These are phyloP conservation scores for Ustilago hordei DNA, from an alignment of 1,284 basidiomycete species.

Conservation along the genomic window DNA sequence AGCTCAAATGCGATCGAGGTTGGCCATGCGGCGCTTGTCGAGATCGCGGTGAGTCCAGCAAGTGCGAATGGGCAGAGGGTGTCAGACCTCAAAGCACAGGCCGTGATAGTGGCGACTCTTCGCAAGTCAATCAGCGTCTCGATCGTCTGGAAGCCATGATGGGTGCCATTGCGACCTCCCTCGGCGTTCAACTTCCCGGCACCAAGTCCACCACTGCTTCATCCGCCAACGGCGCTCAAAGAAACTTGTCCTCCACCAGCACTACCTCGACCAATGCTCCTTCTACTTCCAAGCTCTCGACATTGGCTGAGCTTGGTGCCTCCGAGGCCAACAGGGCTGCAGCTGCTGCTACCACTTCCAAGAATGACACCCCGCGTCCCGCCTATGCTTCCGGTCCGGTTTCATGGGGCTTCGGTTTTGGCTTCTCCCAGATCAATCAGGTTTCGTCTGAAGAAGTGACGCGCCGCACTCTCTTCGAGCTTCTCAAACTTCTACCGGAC, in stretches of 20 bases:
- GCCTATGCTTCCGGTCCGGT: conserved; percentile 18
- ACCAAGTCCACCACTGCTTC: conserved; percentile 8
- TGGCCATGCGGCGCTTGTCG: conserved; percentile 58
- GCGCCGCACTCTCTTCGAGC: conserved; percentile 46
- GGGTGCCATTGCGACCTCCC: conserved; percentile 44
- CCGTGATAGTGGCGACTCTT: conserved; percentile 44
- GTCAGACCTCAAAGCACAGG: conserved; percentile 55
- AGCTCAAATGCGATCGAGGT: conserved; percentile 62
- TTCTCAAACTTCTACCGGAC: conserved; percentile 41
- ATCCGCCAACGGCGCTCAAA: conserved; percentile 7
- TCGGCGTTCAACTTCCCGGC: conserved; percentile 48
- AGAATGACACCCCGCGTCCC: conserved; percentile 8
- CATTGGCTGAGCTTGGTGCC: conserved; percentile 50
- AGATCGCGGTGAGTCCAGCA: conserved; percentile 54
- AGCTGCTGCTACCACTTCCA: conserved; percentile 21
- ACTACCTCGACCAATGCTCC: conserved; percentile 14
- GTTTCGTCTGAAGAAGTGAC: conserved; percentile 35
- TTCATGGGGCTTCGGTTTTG: conserved; percentile 52
- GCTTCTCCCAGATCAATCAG: conserved; percentile 40
- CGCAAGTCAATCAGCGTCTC: conserved; percentile 49
- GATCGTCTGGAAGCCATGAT: conserved; percentile 55
- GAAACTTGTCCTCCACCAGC: conserved; percentile 28
- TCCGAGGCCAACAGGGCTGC: conserved; percentile 38
- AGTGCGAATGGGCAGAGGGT: conserved; percentile 64
- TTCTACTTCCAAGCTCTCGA: conserved; percentile 41